Base-by-base conservation (phyloP, 2,329 filamentous ascomycete species). In the Phialocephala subalpina region DNA sequence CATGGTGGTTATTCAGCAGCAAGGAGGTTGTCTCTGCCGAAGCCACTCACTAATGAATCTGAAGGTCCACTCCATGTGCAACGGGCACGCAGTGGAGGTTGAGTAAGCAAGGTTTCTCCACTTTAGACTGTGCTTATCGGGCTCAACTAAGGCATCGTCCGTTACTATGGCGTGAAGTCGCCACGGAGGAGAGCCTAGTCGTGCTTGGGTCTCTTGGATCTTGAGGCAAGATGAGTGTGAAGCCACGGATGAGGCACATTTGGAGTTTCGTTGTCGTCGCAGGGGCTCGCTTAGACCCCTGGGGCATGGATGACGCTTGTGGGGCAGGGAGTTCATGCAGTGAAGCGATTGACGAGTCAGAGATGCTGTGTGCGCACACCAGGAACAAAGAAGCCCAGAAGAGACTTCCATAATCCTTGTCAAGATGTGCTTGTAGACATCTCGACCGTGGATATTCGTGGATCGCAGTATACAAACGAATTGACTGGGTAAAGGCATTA, bases 261-360 rank as follows among this genome's bases (percentile, higher is more conserved):
- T 52, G 64, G 65, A 67, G 74, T 76, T 76, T 75, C 74, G 74
- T 64, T 63, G 65, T 67, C 68, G 74, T 75, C 71, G 70, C 73
- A 74, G 69, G 67, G 49, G 20, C 61, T 76, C 74, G 74, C 74
- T 74, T 73, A 73, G 25, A 56, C 58, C 69, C 69, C 65, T 70
- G 69, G 47, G 35, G 45, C 59, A 18, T 36, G 63, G 53, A 49
- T 40, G 64, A 66, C 45, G 65, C 63, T 56, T 47, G 61, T 58
- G 62, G 68, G 60, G 53, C 61, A 45, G 53, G 56, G 61, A 36
- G 60, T 67, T 70, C 65, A 70, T 73, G 70, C 70, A 62, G 69
- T 40, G 36, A 16, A 14, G 5, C n/a, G 35, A 62, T 40, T 27
- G 40, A 60, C 63, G 61, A 67, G 64, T 66, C 53, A 68, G 61